Evolutionary conservation across 257 asterid genomes (phyloP), one percentile per base, ranked within the genome.

Genomic region (Rhazya stricta): DNA sequence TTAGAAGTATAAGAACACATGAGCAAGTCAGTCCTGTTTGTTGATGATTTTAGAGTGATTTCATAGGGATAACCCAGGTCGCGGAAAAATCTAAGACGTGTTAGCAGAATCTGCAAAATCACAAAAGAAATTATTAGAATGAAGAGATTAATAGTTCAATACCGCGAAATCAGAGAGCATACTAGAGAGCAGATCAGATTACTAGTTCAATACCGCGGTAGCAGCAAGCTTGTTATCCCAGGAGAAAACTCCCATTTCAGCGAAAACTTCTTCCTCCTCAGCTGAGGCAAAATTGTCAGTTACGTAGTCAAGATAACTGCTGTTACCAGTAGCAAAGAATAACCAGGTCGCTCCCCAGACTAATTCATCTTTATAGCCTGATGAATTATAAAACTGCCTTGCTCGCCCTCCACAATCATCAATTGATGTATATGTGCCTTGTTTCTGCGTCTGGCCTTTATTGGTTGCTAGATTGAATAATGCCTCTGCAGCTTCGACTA

Each of bases 41-140:
- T 85, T 32, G 91, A 77, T 76, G 85, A 71, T 70, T 12, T 43
- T 6, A 87, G 72, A 4, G 82, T 81, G 56, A 78, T 79, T 82
- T 85, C 91, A 32, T 87, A 87, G 0, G 91, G 94, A 83, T 81
- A 89, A 30, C 94, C 91, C 68, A 81, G 85, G 77, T 89, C 90
- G 9, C 69, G 78, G 37, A 85, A 85, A 75, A 76, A 87, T 73
- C 90, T 81, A 12, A 89, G 80, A 72, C 91, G 85, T 65, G 91
- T 82, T 9, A 85, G 71, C 76, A 82, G 45, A 76, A 85, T 78
- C 88, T 77, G 84, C 69, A 75, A 18, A 36, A 39, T 19, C 29
- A 41, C 15, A 53, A 53, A 12, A 16, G 5, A 23, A 67, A 27
- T 30, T 23, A 23, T 41, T n/a, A 13, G 43, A 65, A 32, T 27